Evolutionary conservation across 495 filamentous ascomycete species (phyloP), one percentile per base, ranked within the genome.

Genomic region (Wilcoxina mikolae): DNA sequence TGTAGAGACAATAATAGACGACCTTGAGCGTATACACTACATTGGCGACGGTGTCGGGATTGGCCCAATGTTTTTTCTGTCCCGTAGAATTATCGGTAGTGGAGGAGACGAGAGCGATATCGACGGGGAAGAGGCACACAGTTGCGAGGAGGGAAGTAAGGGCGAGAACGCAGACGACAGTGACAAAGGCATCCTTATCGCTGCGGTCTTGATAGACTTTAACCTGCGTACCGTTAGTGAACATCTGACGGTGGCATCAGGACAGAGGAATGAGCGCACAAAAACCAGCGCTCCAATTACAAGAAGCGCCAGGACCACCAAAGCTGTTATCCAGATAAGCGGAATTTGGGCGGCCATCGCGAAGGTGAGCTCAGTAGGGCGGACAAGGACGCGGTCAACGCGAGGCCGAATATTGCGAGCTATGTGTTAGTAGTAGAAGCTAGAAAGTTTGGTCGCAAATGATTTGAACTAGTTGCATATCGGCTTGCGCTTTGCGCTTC

Each of bases 1-100:
- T 90, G 69, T 96, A 99, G 0, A 96, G 74, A 0, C 78, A 74
- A 68, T 96, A 99, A 68, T 96, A 99, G 48, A 95, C 81, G 54
- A 91, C 78, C 62, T 84, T 85, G 39, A 99, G 72, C 0, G 85
- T 84, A 27, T 78, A 73, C 3, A 85, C 71, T 45, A 96, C 94
- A 52, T 74, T 74, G 54, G 85, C 75, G 49, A 99, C 80, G 18
- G 74, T 74, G 59, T 83, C 75, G 25, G 82, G 82, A 0, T 84
- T 87, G 15, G 91, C 91, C 91, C 91, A 99, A 54, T 89, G 82
- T 68, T 96, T 95, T 68, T 91, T 89, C 12, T 76, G 77, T 53
- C 91, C 91, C 28, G 83, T 72, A 42, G 77, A 75, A 4, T 81
- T 79, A 10, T 79, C 81, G 7, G 81, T 81, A 3, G 91, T 96